These are phyloP conservation scores for Glebionis coronaria DNA, from an alignment of 129 eudicot species.

Conservation along the genomic window DNA sequence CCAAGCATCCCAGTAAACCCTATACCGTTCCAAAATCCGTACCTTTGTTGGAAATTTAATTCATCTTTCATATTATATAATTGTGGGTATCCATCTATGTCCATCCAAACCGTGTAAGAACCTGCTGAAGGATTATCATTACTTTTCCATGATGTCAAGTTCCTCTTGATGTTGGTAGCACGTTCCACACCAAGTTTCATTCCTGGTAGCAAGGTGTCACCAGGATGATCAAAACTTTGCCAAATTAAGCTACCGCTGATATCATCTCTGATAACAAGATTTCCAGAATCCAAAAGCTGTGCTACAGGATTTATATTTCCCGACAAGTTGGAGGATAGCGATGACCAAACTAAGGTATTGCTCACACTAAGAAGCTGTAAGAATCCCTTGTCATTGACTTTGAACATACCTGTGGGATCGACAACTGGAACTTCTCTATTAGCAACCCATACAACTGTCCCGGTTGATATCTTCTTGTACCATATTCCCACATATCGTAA, in stretches of 20 bases:
- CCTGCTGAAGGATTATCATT: slow-evolving; percentile 31
- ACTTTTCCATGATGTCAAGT: slow-evolving; percentile 37
- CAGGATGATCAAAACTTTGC: slow-evolving; percentile 43
- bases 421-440: slow-evolving; percentile 11
- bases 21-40: slow-evolving; percentile 41
- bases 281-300: slow-evolving; percentile 27
- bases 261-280: slow-evolving; percentile 17
- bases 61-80: background rate
- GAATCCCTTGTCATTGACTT: background rate
- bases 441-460: slow-evolving; percentile 19
- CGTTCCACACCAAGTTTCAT: slow-evolving; percentile 30
- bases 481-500: slow-evolving; percentile 21
- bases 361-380: slow-evolving; percentile 2
- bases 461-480: slow-evolving; percentile 3
- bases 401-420: background rate
- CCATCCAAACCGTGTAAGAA: slow-evolving; percentile 8
- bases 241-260: slow-evolving; percentile 9
- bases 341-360: slow-evolving; percentile 7
- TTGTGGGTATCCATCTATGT: slow-evolving; percentile 34
- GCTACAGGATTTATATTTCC: background rate
- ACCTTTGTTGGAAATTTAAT: background rate
- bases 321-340: background rate
- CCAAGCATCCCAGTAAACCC: slow-evolving; percentile 25
- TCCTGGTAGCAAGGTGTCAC: slow-evolving; percentile 34
- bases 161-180: background rate